A percentile compares a stretch with the other conserved stretches of the same genome.
These are phyloP conservation scores for Aspergillus pseudoviridinutans DNA, from an alignment of 2,329 filamentous ascomycete species.

Conservation along the genomic window DNA sequence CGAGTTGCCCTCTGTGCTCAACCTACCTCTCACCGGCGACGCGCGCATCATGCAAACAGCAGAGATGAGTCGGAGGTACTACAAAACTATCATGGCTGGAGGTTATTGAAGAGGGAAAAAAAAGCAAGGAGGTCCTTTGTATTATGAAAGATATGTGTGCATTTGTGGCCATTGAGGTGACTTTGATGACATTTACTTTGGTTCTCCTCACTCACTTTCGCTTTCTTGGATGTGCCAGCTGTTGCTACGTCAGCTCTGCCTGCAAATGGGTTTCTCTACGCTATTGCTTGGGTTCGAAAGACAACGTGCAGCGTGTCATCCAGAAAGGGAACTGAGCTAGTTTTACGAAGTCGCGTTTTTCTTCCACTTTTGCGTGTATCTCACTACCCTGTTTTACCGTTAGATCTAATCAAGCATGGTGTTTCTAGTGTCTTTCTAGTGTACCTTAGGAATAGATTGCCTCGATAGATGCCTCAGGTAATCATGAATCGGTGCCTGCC, in stretches of 20 bases:
- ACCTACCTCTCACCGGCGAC: constrained; percentile 62
- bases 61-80: constrained; percentile 66
- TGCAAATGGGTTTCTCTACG: too few relatives aligned
- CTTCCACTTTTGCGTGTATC: not conserved
- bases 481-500: not conserved
- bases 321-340: not conserved
- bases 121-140: not conserved
- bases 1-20: constrained; percentile 37
- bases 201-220: not conserved
- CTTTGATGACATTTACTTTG: not conserved
- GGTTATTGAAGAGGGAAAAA: constrained; percentile 24
- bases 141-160: not conserved
- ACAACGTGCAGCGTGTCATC: not conserved
- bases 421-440: too few relatives aligned
- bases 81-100: constrained; percentile 59
- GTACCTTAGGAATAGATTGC: too few relatives aligned
- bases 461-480: not conserved
- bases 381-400: not conserved
- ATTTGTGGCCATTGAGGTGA: not conserved
- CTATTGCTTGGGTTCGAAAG: not conserved
- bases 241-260: too few relatives aligned
- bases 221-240: not conserved
- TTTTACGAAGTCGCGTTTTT: not conserved
- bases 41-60: constrained; percentile 66
- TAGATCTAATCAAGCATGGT: not conserved